Conservation (phyloP, 768 basidiomycete genomes). For the Lactarius hengduanensis region DNA sequence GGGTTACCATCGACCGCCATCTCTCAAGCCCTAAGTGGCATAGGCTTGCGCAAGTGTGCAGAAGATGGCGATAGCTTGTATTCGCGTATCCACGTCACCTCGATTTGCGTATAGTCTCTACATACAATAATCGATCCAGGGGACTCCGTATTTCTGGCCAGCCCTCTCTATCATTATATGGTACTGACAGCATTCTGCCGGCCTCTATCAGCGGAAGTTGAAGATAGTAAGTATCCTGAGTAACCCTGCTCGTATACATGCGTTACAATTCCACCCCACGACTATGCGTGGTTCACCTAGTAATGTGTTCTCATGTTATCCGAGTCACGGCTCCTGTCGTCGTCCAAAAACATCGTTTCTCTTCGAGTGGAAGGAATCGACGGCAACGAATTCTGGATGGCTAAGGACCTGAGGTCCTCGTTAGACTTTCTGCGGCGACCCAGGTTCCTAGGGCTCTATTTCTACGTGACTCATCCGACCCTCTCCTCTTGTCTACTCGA, state of each 20-base stretch:
- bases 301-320: too few relatives aligned
- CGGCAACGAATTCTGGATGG: too few relatives aligned
- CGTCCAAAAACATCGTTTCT: too few relatives aligned
- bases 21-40: not conserved
- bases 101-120: not conserved
- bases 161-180: constrained; percentile 12
- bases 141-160: not conserved
- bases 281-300: too few relatives aligned
- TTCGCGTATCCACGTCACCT: not conserved
- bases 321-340: too few relatives aligned
- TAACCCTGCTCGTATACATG: not conserved
- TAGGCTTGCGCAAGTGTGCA: constrained; percentile 4
- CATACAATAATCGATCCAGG: not conserved
- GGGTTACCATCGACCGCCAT: not conserved
- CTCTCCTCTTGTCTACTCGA: too few relatives aligned
- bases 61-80: not conserved
- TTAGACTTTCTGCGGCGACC: too few relatives aligned
- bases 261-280: too few relatives aligned
- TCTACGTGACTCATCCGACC: too few relatives aligned
- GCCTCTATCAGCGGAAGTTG: not conserved
- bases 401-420: too few relatives aligned
- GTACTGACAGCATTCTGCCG: not conserved
- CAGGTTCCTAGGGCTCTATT: too few relatives aligned
- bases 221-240: not conserved
- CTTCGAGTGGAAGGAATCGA: too few relatives aligned